Conservation (phyloP, 768 basidiomycete species). For the Flagelloscypha sp. region DNA sequence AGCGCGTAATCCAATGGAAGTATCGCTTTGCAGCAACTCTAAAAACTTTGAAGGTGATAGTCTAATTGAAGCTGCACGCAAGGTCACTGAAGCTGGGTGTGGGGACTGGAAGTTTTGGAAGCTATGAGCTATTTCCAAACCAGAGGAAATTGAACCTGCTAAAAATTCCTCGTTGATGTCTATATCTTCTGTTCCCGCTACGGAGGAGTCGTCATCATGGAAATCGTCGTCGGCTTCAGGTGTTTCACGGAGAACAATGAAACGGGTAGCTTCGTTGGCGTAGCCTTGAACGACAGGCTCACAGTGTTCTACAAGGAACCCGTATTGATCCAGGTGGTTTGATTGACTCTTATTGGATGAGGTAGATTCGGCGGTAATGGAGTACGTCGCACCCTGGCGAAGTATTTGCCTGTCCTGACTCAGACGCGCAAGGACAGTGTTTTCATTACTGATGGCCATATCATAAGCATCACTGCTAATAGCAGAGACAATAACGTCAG, state of each 20-base stretch:
- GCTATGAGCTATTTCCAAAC: conserved; percentile 4
- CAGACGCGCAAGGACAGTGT: conserved; percentile 36
- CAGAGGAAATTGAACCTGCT: conserved; percentile 32
- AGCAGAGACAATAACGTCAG: conserved; percentile 45
- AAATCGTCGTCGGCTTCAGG: conserved; percentile 6
- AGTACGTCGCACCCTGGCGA: conserved; percentile 39
- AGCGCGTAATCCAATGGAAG: conserved; percentile 53
- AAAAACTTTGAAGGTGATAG: conserved; percentile 8
- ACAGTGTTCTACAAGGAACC: too few species aligned
- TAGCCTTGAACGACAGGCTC: conserved; percentile 73
- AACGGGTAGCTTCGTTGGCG: conserved; percentile 40
- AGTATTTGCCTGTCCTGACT: conserved; percentile 35
- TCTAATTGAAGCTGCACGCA: conserved; percentile 5
- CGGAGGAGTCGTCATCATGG: conserved; percentile 13
- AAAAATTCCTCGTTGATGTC: conserved; percentile 74
- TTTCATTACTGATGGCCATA: conserved; percentile 26
- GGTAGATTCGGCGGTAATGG: conserved; percentile 13
- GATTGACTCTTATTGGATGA: conserved; percentile 16
- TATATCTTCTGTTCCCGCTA: conserved; percentile 31
- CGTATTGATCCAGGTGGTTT: conserved; percentile 49
- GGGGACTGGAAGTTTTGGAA: conserved; percentile 3
- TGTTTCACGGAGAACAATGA: conserved; percentile 35
- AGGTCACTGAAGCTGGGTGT: conserved; percentile 8
- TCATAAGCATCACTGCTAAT: conserved; percentile 40
- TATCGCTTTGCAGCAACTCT: conserved; percentile 34